Conservation (phyloP, 1,139 yeast genomes). For the Yamadazyma dendronema region DNA sequence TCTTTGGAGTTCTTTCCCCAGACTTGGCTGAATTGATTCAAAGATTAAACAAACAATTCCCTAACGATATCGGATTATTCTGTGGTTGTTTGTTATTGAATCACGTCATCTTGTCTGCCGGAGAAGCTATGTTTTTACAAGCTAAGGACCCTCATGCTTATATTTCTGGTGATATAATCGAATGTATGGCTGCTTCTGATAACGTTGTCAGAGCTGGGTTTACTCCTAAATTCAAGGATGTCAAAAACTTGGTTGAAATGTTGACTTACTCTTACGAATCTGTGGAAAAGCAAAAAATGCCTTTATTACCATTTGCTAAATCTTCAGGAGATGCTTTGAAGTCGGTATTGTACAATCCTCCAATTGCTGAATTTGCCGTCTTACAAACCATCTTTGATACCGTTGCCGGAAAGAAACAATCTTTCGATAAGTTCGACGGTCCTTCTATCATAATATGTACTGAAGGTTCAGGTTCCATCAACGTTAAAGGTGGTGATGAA, state of each 20-base stretch:
- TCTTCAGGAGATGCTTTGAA: slow-evolving; percentile 63
- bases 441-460: slow-evolving; percentile 88
- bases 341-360: slow-evolving; percentile 83
- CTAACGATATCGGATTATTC: slow-evolving; percentile 89
- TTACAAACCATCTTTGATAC: slow-evolving; percentile 63
- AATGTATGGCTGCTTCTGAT: slow-evolving; percentile 99
- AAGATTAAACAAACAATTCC: slow-evolving; percentile 83
- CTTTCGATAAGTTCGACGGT: slow-evolving; percentile 65
- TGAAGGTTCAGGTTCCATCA: slow-evolving; percentile 66
- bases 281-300: slow-evolving; percentile 91
- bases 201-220: slow-evolving; percentile 98
- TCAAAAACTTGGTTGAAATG: slow-evolving; percentile 82
- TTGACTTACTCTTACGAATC: slow-evolving; percentile 87
- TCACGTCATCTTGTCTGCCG: slow-evolving; percentile 79
- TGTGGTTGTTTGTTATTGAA: slow-evolving; percentile 92
- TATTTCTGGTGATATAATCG: slow-evolving; percentile 94
- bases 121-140: slow-evolving; percentile 94
- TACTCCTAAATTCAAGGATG: slow-evolving; percentile 98
- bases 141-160: slow-evolving; percentile 99
- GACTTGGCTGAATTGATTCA: slow-evolving; percentile 69
- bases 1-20: slow-evolving; percentile 41
- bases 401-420: slow-evolving; percentile 42
- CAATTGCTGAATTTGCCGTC: slow-evolving; percentile 93
- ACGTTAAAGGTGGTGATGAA: slow-evolving; percentile 42
- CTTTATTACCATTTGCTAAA: slow-evolving; percentile 58